Evolutionary conservation across 441 rosid species (phyloP), one percentile per base, ranked within the genome.

Genomic region (Kokia cookei): DNA sequence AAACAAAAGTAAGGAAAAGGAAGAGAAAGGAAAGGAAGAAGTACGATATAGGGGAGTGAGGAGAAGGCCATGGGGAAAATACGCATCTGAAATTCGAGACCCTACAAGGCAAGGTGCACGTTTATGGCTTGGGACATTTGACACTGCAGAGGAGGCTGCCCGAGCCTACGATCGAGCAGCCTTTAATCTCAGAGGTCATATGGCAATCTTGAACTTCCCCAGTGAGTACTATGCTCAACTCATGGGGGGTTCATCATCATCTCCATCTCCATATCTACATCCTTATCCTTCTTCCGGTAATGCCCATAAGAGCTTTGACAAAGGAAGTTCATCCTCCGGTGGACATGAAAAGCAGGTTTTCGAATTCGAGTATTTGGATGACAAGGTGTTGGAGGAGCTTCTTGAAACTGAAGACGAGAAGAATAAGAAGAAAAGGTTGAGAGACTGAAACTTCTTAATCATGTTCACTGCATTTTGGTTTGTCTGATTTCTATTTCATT

Each of bases 41-140:
- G 78, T 82, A 6, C 86, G 84, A 7, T 89, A 79, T 71, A 75
- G 93, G 6, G 93, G 93, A 0, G 90, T 87, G 8, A 75, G 93
- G 47, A 80, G 82, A 73, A 70, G 93, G 81, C 93, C 91, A 4
- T 89, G 93, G 93, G 93, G 93, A 14, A 89, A 89, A 76, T 89
- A 71, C 4, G 91, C 93, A 0, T 88, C 91, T 0, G 93, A 89
- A 77, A 89, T 89, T 14, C 78, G 93, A 24, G 90, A 89, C 72
- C 85, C 93, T 0, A 54, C 86, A 0, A 84, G 87, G 81, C 86
- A 79, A 2, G 91, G 93, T 1, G 83, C 81, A 4, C 86, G 93
- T 37, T 53, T 74, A 22, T 89, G 93, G 93, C 83, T 89, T 1
- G 93, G 91, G 29, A 89, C 93, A 35, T 89, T 82, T 29, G 86